Base-by-base conservation (phyloP, 495 filamentous ascomycete genomes). In the Aspergillus kassunensis region DNA sequence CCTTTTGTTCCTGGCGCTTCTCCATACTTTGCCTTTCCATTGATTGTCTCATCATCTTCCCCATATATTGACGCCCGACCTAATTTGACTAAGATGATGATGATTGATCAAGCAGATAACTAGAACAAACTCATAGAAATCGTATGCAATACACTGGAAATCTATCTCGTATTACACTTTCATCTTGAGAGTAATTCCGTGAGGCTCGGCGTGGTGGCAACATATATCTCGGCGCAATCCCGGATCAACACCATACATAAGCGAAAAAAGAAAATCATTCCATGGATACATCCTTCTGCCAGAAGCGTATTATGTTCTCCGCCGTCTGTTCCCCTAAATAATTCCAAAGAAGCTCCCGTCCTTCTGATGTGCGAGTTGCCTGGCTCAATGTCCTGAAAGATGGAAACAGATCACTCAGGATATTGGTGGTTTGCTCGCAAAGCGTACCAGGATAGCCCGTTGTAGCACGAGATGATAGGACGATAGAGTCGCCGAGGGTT, bases 371-470 rank as follows among this genome's bases (percentile, higher is more conserved):
- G 18, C 61, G 66, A 5, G 67, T 53, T 42, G 67, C 59, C 21
- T 66, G 59, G 9, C 75, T 65, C n/a, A 87, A 49, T 13, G 73
- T 71, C 25, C 57, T 54, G n/a, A 86, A 57, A 31, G 68, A 71
- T 3, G 62, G 58, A 37, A 73, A 77, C 25, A 79, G 54, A 52
- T 80, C 74, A 19, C 71, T 80, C 36, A 84, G 57, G 25, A 80
- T 62, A 48, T 79, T 71, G 7, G 63, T 62, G 7, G 71, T 56
- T 39, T 80, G 74, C 21, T 71, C 64, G 0, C 69, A 46, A 9
- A 82, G 53, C 0, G 59, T 62, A 3, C 55, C 45, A 2, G 44
- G 6, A 15, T 52, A 53, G 0, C 44, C 64, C 27, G 57, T 62
- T 6, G 62, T 73, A 44, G 74, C 75, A 52, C 72, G 74, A 2